Conservation (phyloP, 2,329 filamentous ascomycete species). For the Botrytis deweyae region DNA sequence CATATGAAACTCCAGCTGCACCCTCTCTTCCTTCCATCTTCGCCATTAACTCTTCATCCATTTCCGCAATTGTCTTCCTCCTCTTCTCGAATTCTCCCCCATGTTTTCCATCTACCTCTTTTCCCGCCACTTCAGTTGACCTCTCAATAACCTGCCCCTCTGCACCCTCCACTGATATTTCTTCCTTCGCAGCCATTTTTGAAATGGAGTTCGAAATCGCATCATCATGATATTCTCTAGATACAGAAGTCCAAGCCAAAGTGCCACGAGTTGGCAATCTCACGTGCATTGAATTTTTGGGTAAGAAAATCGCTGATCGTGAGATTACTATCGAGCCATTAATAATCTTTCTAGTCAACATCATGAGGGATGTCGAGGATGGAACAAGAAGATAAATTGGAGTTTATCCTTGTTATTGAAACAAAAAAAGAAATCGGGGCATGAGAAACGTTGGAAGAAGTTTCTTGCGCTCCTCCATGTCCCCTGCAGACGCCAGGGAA, state of each 20-base stretch:
- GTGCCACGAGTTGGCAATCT: not conserved
- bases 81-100: not conserved
- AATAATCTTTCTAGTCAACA: not conserved
- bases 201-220: no score
- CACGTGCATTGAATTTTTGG: not conserved
- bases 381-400: no score
- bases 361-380: not conserved
- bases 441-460: no score
- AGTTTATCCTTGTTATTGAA: no score
- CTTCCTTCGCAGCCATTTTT: no score
- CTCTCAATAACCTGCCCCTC: not conserved
- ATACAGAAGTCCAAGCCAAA: not conserved
- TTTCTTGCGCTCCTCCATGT: not conserved
- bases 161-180: no score
- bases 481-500: no score
- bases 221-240: not conserved
- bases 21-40: slow-evolving; percentile 73
- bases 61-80: slow-evolving; percentile 58
- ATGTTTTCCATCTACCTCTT: not conserved
- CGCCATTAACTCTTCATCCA: slow-evolving; percentile 64
- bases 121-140: not conserved
- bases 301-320: not conserved
- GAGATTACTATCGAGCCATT: not conserved
- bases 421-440: no score
- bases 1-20: slow-evolving; percentile 69